Evolutionary conservation across 768 basidiomycete species (phyloP).

Genomic region (Podaxis sp.): DNA sequence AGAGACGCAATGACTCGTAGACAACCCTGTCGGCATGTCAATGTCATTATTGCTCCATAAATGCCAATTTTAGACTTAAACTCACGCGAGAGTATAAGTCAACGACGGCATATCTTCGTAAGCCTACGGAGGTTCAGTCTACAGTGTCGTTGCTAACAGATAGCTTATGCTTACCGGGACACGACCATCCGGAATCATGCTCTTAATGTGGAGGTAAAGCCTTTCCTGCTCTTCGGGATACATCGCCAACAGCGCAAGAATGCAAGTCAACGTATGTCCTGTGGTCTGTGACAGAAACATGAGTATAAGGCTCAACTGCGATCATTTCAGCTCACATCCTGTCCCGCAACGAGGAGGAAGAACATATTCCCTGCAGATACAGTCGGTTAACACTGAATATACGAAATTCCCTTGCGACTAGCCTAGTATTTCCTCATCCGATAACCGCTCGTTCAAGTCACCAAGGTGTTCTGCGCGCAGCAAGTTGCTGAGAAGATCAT

Average conservation of each 20-base stretch:
- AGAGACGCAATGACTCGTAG: slow-evolving; percentile 49
- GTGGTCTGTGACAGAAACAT: slow-evolving; percentile 27
- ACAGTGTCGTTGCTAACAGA: neutral
- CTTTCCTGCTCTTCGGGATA: slow-evolving; percentile 43
- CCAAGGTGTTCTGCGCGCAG: slow-evolving; percentile 46
- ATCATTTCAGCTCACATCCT: slow-evolving; percentile 39
- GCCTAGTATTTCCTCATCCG: slow-evolving; percentile 39
- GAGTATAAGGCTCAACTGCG: slow-evolving; percentile 2
- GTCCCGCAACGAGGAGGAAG: slow-evolving; percentile 55
- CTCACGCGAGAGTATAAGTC: slow-evolving; percentile 17
- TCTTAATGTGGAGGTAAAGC: slow-evolving; percentile 35
- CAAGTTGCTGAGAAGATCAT: slow-evolving; percentile 52
- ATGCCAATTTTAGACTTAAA: neutral
- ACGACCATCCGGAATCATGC: slow-evolving; percentile 23
- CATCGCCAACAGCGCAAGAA: slow-evolving; percentile 40
- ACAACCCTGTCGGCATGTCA: slow-evolving; percentile 33
- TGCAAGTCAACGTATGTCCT: slow-evolving; percentile 36
- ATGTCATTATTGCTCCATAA: neutral
- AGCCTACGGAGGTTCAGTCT: slow-evolving; percentile 9
- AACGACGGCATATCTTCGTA: slow-evolving; percentile 19
- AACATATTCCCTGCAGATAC: slow-evolving; percentile 41
- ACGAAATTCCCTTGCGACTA: slow-evolving; percentile 22
- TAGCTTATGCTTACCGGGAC: slow-evolving; percentile 16
- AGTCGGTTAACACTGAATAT: neutral
- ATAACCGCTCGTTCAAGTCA: slow-evolving; percentile 27